Percentiles rank a stretch among this genome's conserved stretches.
Evolutionary conservation across 257 asterid species (phyloP).

Genomic region (Nicotiana tomentosiformis): DNA sequence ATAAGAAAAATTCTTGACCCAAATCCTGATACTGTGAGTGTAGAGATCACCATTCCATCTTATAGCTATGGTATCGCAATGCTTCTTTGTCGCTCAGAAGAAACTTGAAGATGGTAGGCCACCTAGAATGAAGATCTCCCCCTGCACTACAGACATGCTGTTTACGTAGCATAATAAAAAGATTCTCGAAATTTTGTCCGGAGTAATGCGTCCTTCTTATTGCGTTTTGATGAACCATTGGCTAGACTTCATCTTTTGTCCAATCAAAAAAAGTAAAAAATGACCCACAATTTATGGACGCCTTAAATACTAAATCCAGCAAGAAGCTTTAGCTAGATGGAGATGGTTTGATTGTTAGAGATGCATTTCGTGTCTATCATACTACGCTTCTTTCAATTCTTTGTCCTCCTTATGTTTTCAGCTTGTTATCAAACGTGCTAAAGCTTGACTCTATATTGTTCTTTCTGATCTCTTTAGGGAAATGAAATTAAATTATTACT

Average conservation of each 20-base stretch:
- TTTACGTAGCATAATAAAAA: background rate
- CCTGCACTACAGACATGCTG: background rate
- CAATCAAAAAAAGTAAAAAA: background rate
- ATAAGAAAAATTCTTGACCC: conserved; percentile 74
- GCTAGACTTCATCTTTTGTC: background rate
- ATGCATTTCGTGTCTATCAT: background rate
- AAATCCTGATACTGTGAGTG: conserved; percentile 72
- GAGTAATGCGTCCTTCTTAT: background rate
- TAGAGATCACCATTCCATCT: background rate
- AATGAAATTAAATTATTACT: background rate
- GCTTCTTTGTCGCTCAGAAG: background rate
- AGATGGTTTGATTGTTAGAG: background rate
- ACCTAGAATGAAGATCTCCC: background rate
- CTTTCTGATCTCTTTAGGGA: background rate
- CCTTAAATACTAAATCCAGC: background rate
- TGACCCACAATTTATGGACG: background rate
- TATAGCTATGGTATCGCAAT: background rate
- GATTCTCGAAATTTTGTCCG: background rate
- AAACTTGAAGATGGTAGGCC: background rate
- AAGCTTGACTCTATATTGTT: background rate
- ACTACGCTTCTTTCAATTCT: background rate
- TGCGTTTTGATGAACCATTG: too few relatives aligned
- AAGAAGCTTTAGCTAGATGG: background rate
- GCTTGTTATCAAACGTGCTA: background rate
- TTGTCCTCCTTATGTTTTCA: background rate